Evolutionary conservation across 768 basidiomycete species (phyloP).

Genomic region (Rhodotorula sphaerocarpa): DNA sequence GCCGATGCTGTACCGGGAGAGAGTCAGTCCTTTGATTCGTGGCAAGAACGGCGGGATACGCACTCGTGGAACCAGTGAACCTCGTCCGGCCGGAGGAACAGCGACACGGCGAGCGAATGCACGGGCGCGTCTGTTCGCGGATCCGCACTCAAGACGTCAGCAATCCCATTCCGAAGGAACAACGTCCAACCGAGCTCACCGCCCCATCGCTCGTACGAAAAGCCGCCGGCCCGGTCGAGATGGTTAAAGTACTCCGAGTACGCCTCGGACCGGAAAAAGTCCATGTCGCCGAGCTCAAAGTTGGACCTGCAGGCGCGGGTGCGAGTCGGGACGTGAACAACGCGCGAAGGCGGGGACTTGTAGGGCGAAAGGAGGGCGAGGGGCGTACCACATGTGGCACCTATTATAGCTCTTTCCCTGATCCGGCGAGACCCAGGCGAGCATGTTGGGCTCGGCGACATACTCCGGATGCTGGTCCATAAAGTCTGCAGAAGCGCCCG

Average conservation of each 20-base stretch:
- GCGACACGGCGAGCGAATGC: conserved; percentile 79
- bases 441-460: conserved; percentile 57
- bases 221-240: conserved; percentile 69
- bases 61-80: conserved; percentile 86
- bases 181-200: not conserved
- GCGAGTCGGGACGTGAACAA: not conserved
- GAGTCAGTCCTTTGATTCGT: too few species aligned
- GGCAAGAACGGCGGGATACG: not conserved
- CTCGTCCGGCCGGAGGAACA: conserved; percentile 74
- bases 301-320: conserved; percentile 25
- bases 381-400: conserved; percentile 48
- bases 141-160: not conserved
- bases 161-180: not conserved
- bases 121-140: conserved; percentile 59
- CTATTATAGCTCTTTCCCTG: conserved; percentile 65
- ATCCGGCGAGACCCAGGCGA: conserved; percentile 65
- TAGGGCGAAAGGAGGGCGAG: not conserved
- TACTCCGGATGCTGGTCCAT: conserved; percentile 56
- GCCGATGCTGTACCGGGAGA: not conserved
- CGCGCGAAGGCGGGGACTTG: too few species aligned
- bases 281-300: conserved; percentile 60
- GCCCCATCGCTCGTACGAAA: conserved; percentile 71
- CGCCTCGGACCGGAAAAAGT: conserved; percentile 72
- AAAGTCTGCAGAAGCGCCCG: conserved; percentile 67
- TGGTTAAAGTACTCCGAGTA: conserved; percentile 77